Evolutionary conservation across 2,329 filamentous ascomycete species (phyloP).

Genomic region (Alternaria gansuensis): DNA sequence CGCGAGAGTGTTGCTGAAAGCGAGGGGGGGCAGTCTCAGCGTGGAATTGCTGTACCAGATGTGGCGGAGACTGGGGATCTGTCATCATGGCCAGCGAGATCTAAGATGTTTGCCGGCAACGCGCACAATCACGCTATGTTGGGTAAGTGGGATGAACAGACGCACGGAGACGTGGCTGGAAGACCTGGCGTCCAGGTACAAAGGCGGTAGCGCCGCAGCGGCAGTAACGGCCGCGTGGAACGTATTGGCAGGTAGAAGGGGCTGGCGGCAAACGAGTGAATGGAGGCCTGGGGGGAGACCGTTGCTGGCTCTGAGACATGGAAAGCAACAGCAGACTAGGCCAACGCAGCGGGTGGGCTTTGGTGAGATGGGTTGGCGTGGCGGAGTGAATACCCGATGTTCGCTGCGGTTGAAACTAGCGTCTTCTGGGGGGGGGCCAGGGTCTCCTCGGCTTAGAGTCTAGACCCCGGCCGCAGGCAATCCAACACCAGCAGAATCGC

Average conservation of each 20-base stretch:
- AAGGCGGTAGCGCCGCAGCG: conserved; percentile 34
- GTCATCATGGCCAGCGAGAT: conserved; percentile 28
- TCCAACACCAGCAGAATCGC: conserved; percentile 13
- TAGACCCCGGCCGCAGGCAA: conserved; percentile 15
- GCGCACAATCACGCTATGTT: conserved; percentile 25
- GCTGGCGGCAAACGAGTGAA: conserved; percentile 13
- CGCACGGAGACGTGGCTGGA: conserved; percentile 38
- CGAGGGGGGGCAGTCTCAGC: conserved; percentile 23
- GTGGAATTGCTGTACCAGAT: conserved; percentile 25
- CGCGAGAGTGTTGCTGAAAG: conserved; percentile 2
- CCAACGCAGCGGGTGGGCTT: conserved; percentile 1
- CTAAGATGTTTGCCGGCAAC: conserved; percentile 23
- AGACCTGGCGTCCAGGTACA: conserved; percentile 35
- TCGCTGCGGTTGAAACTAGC: conserved; percentile 20
- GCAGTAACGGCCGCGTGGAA: conserved; percentile 29
- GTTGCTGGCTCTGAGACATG: conserved; percentile 1
- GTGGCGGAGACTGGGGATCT: conserved; percentile 21
- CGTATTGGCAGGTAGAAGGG: conserved; percentile 15
- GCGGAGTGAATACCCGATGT: conserved; percentile 17
- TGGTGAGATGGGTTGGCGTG: conserved; percentile 14
- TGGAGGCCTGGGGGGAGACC: background rate
- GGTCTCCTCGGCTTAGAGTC: conserved; percentile 14
- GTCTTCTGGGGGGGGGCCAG: conserved; percentile 10
- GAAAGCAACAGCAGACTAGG: background rate
- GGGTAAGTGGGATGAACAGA: conserved; percentile 29